Conservation (phyloP, 1,139 yeast species). For the Debaryomyces psychrophilus region DNA sequence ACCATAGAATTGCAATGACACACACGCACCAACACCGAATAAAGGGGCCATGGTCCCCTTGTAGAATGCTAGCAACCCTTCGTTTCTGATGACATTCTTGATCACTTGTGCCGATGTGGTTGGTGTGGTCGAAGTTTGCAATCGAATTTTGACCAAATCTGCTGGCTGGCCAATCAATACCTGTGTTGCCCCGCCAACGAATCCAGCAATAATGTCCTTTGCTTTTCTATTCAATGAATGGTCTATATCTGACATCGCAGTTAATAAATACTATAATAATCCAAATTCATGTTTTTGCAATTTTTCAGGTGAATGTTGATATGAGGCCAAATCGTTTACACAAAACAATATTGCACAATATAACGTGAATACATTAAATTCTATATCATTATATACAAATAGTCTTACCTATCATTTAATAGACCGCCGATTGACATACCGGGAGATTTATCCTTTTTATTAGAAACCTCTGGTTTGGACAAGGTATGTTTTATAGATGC, state of each 20-base stretch:
- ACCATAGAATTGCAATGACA: slow-evolving; percentile 73
- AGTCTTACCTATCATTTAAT: slow-evolving; percentile 12
- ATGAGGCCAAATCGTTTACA: slow-evolving; percentile 3
- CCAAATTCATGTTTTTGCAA: not conserved
- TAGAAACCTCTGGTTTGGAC: not conserved
- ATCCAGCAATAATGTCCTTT: slow-evolving; percentile 61
- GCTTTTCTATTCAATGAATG: slow-evolving; percentile 56
- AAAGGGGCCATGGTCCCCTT: slow-evolving; percentile 52
- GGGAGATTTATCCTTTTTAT: slow-evolving; percentile 7
- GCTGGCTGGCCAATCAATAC: slow-evolving; percentile 78
- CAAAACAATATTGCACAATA: slow-evolving; percentile 12
- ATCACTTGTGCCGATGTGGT: slow-evolving; percentile 52
- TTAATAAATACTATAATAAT: not conserved
- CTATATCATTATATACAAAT: slow-evolving; percentile 7
- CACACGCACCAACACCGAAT: slow-evolving; percentile 72
- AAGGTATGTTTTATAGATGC: not conserved
- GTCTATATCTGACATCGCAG: slow-evolving; percentile 34
- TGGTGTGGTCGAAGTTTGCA: slow-evolving; percentile 52
- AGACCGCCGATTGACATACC: slow-evolving; percentile 15
- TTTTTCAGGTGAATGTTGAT: slow-evolving; percentile 3
- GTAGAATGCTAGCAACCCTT: slow-evolving; percentile 66
- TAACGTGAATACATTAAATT: slow-evolving; percentile 10
- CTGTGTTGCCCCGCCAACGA: slow-evolving; percentile 63
- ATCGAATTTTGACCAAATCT: slow-evolving; percentile 66
- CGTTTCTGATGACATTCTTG: slow-evolving; percentile 56